Evolutionary conservation across 768 basidiomycete species (phyloP), one percentile per base, ranked within the genome.

Genomic region (Mycena latifolia): DNA sequence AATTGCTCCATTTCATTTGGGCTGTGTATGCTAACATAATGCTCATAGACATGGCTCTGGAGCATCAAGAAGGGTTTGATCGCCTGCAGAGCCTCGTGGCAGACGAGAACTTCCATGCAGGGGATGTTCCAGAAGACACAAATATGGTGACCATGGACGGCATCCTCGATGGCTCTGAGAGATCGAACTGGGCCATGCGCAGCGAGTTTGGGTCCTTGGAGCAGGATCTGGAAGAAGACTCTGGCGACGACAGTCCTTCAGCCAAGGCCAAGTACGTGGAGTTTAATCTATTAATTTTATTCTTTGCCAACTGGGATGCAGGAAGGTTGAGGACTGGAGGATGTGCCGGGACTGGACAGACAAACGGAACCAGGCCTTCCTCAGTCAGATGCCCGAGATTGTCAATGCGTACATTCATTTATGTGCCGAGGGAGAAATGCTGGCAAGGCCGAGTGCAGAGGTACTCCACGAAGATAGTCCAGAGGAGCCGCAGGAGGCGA

Each of bases 391-490:
- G 45, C 45, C n/a, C 45, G 20, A 46, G 45, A 46, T 46, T 9
- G 2, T 46, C 4, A 6, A 46, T 47, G 63, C 66, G 2, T 71
- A 62, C 24, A 9, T 46, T 7, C 45, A 20, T n/a, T 3, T 22
- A 7, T 46, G 45, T 15, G 45, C 45, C 5, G 20, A 7, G 20
- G n/a, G 22, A 5, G 45, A 46, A 14, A 3, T 46, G 20, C 45
- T 20, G n/a, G n/a, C 14, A 17, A n/a, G 20, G n/a, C 20, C 45
- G 5, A 22, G 22, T n/a, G 7, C 56, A 53, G 24, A 68, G 59
- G 20, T 59, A 53, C 60, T 67, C 58, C 66, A 65, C 62, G 9
- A 59, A n/a, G n/a, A n/a, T n/a, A n/a, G n/a, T n/a, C 33, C 33
- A 7, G 45, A n/a, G n/a, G n/a, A n/a, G n/a, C n/a, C 5, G 12